Conservation (phyloP, 179 eudicot species). For the Sideroxylon spinosum region DNA sequence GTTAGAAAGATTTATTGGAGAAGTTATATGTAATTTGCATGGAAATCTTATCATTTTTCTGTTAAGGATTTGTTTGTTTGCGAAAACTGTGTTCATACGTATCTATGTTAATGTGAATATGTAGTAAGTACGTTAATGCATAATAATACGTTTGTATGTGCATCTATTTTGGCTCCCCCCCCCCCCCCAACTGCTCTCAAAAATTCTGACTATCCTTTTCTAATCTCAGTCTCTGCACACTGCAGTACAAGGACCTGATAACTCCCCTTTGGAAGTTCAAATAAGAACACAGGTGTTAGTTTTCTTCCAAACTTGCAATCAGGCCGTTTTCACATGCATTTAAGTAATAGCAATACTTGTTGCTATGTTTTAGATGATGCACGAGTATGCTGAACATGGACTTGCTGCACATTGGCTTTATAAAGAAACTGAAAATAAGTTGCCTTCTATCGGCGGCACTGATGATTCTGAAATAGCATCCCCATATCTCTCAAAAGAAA, state of each 20-base stretch:
- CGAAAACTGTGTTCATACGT: background rate
- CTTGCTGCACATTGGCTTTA: slow-evolving; percentile 99
- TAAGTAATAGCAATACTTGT: slow-evolving; percentile 1
- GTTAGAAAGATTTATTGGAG: background rate
- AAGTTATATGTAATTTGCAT: background rate
- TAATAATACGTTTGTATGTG: background rate
- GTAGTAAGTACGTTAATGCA: background rate
- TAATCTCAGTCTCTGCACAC: slow-evolving; percentile 89
- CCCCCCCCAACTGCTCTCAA: slow-evolving; percentile 8
- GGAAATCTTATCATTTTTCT: background rate
- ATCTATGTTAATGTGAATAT: background rate
- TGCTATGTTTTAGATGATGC: slow-evolving; percentile 66
- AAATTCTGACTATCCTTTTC: slow-evolving; percentile 20
- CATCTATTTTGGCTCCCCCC: background rate
- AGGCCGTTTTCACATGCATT: slow-evolving; percentile 15
- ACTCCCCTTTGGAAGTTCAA: slow-evolving; percentile 85
- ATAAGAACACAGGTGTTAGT: slow-evolving; percentile 77
- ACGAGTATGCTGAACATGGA: slow-evolving; percentile 91
- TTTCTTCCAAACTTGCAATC: slow-evolving; percentile 14
- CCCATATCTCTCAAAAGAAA: slow-evolving; percentile 40
- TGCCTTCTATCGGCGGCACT: slow-evolving; percentile 31
- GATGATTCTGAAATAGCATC: slow-evolving; percentile 40
- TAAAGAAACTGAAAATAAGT: slow-evolving; percentile 63
- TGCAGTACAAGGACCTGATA: slow-evolving; percentile 84
- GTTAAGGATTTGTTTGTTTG: background rate